These are phyloP conservation scores for Cichorium intybus DNA, from an alignment of 140 eudicot species.

Conservation along the genomic window DNA sequence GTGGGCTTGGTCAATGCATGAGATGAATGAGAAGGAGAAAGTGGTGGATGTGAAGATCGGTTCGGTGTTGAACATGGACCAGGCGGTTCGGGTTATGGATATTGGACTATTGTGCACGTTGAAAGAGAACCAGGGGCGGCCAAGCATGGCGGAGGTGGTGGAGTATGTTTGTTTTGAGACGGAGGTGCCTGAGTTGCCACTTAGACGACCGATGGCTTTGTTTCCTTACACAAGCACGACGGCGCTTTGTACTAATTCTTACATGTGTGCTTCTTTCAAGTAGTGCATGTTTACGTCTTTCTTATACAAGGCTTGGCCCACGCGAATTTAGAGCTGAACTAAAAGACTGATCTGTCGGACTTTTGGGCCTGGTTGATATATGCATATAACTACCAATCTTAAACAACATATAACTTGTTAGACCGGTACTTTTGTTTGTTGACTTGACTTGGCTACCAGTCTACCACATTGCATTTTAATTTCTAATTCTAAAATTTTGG, in stretches of 20 bases:
- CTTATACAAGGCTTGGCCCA: not conserved
- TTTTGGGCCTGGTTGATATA: too few relatives aligned
- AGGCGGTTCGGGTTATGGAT: constrained; percentile 53
- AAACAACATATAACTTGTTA: too few relatives aligned
- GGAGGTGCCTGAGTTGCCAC: constrained; percentile 49
- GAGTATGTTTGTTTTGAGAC: constrained; percentile 40
- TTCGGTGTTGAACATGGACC: constrained; percentile 49
- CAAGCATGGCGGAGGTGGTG: constrained; percentile 53
- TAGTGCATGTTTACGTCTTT: not conserved
- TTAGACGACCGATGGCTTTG: constrained; percentile 57
- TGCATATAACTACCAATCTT: too few relatives aligned
- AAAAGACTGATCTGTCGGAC: too few relatives aligned
- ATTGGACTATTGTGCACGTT: constrained; percentile 64
- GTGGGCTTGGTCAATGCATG: constrained; percentile 68
- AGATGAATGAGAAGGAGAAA: constrained; percentile 42
- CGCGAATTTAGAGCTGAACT: too few relatives aligned
- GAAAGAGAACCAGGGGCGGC: constrained; percentile 64
- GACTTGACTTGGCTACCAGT: too few relatives aligned
- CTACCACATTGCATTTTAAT: too few relatives aligned
- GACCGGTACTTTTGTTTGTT: too few relatives aligned
- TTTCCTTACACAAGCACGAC: constrained; percentile 66
- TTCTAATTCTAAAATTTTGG: too few relatives aligned
- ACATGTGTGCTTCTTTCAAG: constrained; percentile 62
- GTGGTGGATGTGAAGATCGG: constrained; percentile 60
- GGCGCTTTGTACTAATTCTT: constrained; percentile 55